phyloP scores from a whole-genome alignment of 164 flowering plant species.

The Amborella trichopoda region DNA sequence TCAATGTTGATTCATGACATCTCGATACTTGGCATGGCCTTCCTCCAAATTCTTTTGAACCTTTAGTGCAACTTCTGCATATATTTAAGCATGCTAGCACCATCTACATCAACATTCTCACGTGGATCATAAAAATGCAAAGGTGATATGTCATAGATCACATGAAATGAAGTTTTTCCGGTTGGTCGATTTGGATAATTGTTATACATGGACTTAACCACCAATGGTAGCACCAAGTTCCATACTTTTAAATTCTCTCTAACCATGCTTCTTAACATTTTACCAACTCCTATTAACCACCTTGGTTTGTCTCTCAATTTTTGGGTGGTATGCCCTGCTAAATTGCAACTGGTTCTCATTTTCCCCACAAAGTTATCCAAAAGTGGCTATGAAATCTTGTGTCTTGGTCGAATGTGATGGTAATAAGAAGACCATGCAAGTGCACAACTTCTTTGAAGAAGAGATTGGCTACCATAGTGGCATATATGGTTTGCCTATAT shows the following conservation, averaged over 20 bases:
- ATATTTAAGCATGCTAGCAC: background rate
- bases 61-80: background rate
- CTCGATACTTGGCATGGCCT: too few relatives aligned
- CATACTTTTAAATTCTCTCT: background rate
- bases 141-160: background rate
- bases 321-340: background rate
- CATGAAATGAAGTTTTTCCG: background rate
- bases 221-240: background rate
- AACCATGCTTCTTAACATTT: background rate
- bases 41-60: background rate
- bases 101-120: background rate
- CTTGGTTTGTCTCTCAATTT: background rate
- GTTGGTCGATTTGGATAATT: too few relatives aligned
- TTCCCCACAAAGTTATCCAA: background rate
- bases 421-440: background rate
- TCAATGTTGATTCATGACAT: too few relatives aligned
- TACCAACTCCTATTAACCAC: background rate
- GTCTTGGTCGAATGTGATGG: background rate
- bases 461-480: background rate
- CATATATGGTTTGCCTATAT: background rate
- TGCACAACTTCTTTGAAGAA: background rate
- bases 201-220: background rate
- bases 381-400: background rate
- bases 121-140: background rate
- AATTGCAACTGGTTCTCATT: background rate